phyloP scores from a whole-genome alignment of 257 asterid species.

The Thymus mandschuricus region DNA sequence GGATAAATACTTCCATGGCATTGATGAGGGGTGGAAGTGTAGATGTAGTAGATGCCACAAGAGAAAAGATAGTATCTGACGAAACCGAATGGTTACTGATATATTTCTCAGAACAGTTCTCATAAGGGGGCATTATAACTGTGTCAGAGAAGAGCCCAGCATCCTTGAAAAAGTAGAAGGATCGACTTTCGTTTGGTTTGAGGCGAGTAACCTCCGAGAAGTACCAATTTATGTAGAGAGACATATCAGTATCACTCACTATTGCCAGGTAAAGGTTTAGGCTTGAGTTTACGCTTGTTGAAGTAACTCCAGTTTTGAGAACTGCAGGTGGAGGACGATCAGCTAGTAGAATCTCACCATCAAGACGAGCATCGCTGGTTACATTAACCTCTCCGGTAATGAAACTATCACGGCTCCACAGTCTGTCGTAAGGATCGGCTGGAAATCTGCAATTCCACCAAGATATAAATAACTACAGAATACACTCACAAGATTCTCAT shows the following conservation, averaged over 20 bases:
- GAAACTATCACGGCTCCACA: slow-evolving; percentile 43
- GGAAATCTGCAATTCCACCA: slow-evolving; percentile 29
- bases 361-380: slow-evolving; percentile 17
- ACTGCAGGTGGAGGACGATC: slow-evolving; percentile 56
- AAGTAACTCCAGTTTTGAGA: slow-evolving; percentile 43
- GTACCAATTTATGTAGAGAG: slow-evolving; percentile 46
- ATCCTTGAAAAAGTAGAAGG: slow-evolving; percentile 41
- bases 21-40: slow-evolving; percentile 71
- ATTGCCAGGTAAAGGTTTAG: slow-evolving; percentile 29
- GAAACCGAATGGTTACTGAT: slow-evolving; percentile 25
- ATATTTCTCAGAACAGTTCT: slow-evolving; percentile 11
- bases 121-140: slow-evolving; percentile 47
- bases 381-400: slow-evolving; percentile 18
- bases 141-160: slow-evolving; percentile 13
- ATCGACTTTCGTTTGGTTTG: slow-evolving; percentile 38
- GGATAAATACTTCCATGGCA: slow-evolving; percentile 53
- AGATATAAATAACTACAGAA: no score
- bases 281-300: slow-evolving; percentile 14
- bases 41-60: slow-evolving; percentile 45
- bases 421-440: slow-evolving; percentile 54
- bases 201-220: slow-evolving; percentile 57
- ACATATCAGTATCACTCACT: slow-evolving; percentile 30
- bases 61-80: slow-evolving; percentile 36
- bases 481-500: no score
- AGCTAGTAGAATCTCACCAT: background rate